phyloP scores from a whole-genome alignment of 208 protist genomes.

The Trypanosoma avium region DNA sequence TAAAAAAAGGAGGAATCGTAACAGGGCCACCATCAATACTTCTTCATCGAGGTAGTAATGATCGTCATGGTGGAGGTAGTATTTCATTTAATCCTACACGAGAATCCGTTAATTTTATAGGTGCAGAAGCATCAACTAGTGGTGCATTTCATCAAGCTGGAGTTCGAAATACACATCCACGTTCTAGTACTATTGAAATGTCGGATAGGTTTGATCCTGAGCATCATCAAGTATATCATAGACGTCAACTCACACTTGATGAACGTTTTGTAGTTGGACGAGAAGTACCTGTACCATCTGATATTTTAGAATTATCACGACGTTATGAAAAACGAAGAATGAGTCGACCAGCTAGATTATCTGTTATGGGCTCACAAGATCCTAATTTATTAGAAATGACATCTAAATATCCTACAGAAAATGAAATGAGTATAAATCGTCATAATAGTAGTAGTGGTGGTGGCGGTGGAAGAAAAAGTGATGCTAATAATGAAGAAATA shows the following conservation, averaged over 20 bases:
- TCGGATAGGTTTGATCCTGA: background rate
- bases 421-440: too few species aligned
- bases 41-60: too few species aligned
- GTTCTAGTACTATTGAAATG: background rate
- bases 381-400: too few species aligned
- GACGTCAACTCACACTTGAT: slow-evolving; percentile 40
- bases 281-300: slow-evolving; percentile 30
- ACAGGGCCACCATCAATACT: too few species aligned
- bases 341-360: background rate
- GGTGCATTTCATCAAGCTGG: background rate
- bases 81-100: too few species aligned
- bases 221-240: slow-evolving; percentile 1
- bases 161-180: background rate
- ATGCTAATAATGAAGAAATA: too few species aligned
- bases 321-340: slow-evolving; percentile 34
- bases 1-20: too few species aligned
- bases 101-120: background rate
- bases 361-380: background rate
- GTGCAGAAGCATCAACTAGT: background rate
- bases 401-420: too few species aligned
- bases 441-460: too few species aligned
- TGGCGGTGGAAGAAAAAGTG: too few species aligned
- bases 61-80: too few species aligned
- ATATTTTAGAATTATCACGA: slow-evolving; percentile 35
- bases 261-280: slow-evolving; percentile 41